phyloP scores from a whole-genome alignment of 495 filamentous ascomycete species.

The Friedmanniomyces simplex region DNA sequence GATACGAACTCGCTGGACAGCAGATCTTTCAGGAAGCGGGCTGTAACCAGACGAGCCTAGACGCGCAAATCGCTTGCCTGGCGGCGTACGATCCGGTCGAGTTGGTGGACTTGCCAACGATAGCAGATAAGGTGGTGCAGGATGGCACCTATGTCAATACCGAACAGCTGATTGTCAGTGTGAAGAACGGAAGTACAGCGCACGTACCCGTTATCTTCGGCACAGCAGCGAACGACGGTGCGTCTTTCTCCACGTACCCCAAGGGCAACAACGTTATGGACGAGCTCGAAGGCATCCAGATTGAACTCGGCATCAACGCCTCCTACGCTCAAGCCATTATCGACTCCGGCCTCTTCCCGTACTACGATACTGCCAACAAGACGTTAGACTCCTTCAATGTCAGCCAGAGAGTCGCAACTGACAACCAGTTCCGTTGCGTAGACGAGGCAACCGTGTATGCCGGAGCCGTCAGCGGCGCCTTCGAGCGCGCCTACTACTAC shows the following conservation, averaged over 20 bases:
- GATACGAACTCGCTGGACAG: constrained; percentile 29
- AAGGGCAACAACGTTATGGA: constrained; percentile 25
- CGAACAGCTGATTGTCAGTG: constrained; percentile 27
- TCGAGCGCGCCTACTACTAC: constrained; percentile 36
- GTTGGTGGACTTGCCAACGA: constrained; percentile 25
- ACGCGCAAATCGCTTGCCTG: constrained; percentile 32
- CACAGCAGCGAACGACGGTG: constrained; percentile 31
- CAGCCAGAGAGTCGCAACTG: constrained; percentile 32
- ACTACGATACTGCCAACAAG: constrained; percentile 30
- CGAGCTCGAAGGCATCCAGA: constrained; percentile 27
- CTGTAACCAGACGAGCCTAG: constrained; percentile 27
- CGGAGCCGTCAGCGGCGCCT: constrained; percentile 24
- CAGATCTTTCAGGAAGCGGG: constrained; percentile 30
- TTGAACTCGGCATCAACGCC: constrained; percentile 28
- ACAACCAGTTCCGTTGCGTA: constrained; percentile 35
- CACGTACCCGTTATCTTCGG: constrained; percentile 37
- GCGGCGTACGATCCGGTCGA: constrained; percentile 24
- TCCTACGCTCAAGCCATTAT: constrained; percentile 32
- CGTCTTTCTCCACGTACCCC: constrained; percentile 32
- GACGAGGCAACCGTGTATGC: constrained; percentile 38
- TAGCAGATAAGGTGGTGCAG: constrained; percentile 36
- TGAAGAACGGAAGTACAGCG: constrained; percentile 23
- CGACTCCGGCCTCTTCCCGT: constrained; percentile 33
- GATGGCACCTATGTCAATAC: constrained; percentile 36
- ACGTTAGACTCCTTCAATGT: constrained; percentile 37